Percentiles rank a stretch among this genome's conserved stretches.
These are phyloP conservation scores for Sarcodon aspratus DNA, from an alignment of 768 basidiomycete genomes.

Conservation along the genomic window DNA sequence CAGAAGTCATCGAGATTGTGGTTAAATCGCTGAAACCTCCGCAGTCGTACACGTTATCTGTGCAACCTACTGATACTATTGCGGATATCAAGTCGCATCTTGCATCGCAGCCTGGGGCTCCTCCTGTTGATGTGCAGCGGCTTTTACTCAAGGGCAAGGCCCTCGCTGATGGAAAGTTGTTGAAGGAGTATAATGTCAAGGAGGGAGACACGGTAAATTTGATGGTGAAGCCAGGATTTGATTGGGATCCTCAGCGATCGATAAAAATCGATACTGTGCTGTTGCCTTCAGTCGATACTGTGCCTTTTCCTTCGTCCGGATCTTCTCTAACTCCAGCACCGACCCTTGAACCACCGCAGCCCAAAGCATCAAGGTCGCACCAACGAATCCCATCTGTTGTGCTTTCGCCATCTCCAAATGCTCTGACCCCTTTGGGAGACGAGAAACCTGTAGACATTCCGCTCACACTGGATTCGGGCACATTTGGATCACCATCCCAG, in stretches of 20 bases:
- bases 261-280: conserved; percentile 1
- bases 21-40: conserved; percentile 92
- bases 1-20: conserved; percentile 49
- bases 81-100: conserved; percentile 69
- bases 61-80: conserved; percentile 78
- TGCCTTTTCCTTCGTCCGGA: neutral
- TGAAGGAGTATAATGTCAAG: conserved; percentile 83
- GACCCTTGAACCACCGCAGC: conserved; percentile 9
- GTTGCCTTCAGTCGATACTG: conserved; percentile 2
- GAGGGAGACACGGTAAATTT: conserved; percentile 78
- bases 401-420: conserved; percentile 59
- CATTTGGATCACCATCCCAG: conserved; percentile 26
- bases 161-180: conserved; percentile 75
- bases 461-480: conserved; percentile 52
- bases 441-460: conserved; percentile 50
- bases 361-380: conserved; percentile 30
- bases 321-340: neutral
- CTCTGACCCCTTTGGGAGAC: conserved; percentile 27
- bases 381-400: conserved; percentile 69
- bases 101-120: conserved; percentile 53
- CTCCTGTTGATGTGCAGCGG: conserved; percentile 71
- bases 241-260: conserved; percentile 32
- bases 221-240: conserved; percentile 69
- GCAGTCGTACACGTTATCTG: conserved; percentile 56
- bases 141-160: conserved; percentile 93